Conservation (phyloP, 768 basidiomycete species). For the Termitomyces bulborhizus region DNA sequence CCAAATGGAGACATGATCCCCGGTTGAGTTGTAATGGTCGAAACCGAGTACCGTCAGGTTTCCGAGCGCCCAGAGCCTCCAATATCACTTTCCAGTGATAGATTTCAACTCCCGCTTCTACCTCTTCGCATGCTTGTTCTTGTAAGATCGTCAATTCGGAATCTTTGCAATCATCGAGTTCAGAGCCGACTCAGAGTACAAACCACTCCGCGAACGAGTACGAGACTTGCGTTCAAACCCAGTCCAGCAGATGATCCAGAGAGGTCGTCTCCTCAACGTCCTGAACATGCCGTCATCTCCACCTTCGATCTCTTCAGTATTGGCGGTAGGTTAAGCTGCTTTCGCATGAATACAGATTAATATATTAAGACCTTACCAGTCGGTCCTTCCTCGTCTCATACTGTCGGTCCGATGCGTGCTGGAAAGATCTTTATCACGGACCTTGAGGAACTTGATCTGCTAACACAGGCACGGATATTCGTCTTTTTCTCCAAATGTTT, state of each 20-base stretch:
- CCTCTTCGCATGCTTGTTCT: constrained; percentile 7
- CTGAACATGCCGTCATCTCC: constrained; percentile 88
- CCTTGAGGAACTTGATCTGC: constrained; percentile 56
- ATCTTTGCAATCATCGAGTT: neutral
- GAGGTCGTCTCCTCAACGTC: constrained; percentile 23
- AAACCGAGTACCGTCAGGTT: constrained; percentile 14
- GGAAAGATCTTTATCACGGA: constrained; percentile 84
- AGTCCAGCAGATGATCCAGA: constrained; percentile 5
- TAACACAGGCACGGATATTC: constrained; percentile 53
- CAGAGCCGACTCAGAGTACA: neutral
- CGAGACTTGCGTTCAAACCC: constrained; percentile 5
- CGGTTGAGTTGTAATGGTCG: neutral
- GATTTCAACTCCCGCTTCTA: neutral
- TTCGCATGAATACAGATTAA: constrained; percentile 1
- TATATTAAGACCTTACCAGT: constrained; percentile 20
- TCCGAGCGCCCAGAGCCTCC: constrained; percentile 8
- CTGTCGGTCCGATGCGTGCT: constrained; percentile 72
- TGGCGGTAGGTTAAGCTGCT: constrained; percentile 49
- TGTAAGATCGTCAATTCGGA: constrained; percentile 4
- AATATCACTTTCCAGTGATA: neutral
- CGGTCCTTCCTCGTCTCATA: constrained; percentile 48
- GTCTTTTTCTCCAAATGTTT: constrained; percentile 3
- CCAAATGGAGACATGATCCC: neutral
- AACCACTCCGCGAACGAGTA: neutral
- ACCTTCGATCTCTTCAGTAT: constrained; percentile 92